A percentile compares a stretch with the other conserved stretches of the same genome.
These are phyloP conservation scores for Candida sp. DNA, from an alignment of 1,139 yeast genomes.

Conservation along the genomic window DNA sequence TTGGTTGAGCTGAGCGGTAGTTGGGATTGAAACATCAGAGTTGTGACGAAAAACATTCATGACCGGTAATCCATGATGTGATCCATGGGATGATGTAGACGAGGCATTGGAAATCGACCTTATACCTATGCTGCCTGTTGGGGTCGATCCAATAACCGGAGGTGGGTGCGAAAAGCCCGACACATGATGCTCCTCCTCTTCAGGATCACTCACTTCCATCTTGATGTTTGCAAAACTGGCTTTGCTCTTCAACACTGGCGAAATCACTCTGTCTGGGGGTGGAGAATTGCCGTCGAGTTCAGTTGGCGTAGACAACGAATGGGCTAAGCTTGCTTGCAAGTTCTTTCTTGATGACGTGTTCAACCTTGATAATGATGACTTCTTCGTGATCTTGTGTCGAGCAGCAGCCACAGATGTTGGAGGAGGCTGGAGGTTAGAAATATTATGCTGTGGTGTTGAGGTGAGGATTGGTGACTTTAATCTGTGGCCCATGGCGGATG, in stretches of 20 bases:
- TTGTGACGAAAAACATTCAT: conserved; percentile 32
- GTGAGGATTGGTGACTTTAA: conserved; percentile 4
- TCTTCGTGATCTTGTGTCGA: conserved; percentile 22
- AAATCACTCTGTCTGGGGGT: background rate
- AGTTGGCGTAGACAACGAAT: conserved; percentile 4
- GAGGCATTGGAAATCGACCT: conserved; percentile 13
- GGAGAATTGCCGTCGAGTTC: background rate
- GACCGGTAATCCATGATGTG: conserved; percentile 10
- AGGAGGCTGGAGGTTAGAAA: conserved; percentile 9
- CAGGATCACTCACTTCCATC: conserved; percentile 4
- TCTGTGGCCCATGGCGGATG: conserved; percentile 3
- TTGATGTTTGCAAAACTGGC: conserved; percentile 2
- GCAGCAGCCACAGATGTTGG: conserved; percentile 13
- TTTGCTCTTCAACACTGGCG: conserved; percentile 11
- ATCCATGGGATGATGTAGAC: conserved; percentile 11
- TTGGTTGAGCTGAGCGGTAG: conserved; percentile 12
- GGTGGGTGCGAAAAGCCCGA: conserved; percentile 5
- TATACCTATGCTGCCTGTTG: background rate
- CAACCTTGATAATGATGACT: conserved; percentile 24
- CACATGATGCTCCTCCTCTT: background rate
- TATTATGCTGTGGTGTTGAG: conserved; percentile 3
- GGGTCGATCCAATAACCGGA: background rate
- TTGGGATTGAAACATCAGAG: conserved; percentile 20
- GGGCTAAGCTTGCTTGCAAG: conserved; percentile 6
- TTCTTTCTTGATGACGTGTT: conserved; percentile 14